Percentiles rank a stretch among this genome's conserved stretches.
Evolutionary conservation across 345 rosid species (phyloP).

Genomic region (Eucalyptus regnans): DNA sequence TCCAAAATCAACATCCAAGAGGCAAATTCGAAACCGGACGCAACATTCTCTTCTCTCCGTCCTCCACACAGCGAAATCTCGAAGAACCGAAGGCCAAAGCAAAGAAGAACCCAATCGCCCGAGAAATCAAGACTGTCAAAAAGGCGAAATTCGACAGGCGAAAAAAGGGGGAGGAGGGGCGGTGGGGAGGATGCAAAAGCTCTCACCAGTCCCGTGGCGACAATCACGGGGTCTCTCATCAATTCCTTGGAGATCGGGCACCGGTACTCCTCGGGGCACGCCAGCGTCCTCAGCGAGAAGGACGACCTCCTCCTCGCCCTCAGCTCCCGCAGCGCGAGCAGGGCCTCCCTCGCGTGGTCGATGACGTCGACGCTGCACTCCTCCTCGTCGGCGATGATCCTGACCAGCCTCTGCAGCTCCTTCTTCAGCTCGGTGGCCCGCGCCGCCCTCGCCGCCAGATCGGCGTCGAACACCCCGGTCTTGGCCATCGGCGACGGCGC

Average conservation of each 20-base stretch:
- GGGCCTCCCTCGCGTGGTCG: conserved; percentile 59
- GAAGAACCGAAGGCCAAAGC: not conserved
- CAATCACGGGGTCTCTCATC: conserved; percentile 91
- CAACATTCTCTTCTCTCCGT: not conserved
- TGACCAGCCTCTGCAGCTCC: conserved; percentile 57
- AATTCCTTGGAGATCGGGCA: conserved; percentile 84
- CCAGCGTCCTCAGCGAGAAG: conserved; percentile 22
- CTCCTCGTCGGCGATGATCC: conserved; percentile 52
- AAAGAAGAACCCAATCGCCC: not conserved
- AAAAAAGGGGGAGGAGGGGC: not conserved
- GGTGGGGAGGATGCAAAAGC: not conserved
- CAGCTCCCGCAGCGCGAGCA: conserved; percentile 37
- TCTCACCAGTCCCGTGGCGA: conserved; percentile 81
- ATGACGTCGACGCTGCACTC: conserved; percentile 37
- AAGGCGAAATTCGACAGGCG: not conserved
- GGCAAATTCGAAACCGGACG: not conserved
- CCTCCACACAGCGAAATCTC: not conserved
- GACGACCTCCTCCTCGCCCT: conserved; percentile 31
- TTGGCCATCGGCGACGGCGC: conserved; percentile 39
- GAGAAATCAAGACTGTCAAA: not conserved
- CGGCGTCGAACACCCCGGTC: conserved; percentile 46
- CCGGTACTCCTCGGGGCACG: conserved; percentile 72
- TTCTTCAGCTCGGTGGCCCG: conserved; percentile 58
- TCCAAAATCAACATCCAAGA: not conserved
- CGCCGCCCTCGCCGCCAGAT: conserved; percentile 41